These are phyloP conservation scores for Coemansia sp. DNA, from an alignment of 192 early-diverging fungal genomes.

Conservation along the genomic window DNA sequence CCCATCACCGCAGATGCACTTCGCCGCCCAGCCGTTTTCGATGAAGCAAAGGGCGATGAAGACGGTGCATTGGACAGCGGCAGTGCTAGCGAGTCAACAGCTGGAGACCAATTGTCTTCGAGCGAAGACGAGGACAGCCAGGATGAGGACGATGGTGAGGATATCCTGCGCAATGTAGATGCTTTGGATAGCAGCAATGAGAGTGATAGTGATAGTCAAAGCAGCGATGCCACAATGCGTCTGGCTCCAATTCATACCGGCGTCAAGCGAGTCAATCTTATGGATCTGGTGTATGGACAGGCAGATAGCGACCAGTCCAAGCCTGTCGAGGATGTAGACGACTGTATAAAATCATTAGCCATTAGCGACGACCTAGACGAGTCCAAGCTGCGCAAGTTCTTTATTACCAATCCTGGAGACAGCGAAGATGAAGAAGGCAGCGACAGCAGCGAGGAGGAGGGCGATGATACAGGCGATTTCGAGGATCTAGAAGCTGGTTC, in stretches of 20 bases:
- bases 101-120: conserved; percentile 29
- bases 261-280: conserved; percentile 70
- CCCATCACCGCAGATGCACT: conserved; percentile 32
- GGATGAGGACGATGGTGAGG: conserved; percentile 33
- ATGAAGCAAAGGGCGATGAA: conserved; percentile 27
- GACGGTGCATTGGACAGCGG: conserved; percentile 14
- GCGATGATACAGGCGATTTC: conserved; percentile 53
- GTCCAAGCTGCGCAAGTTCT: conserved; percentile 21
- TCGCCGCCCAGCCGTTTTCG: conserved; percentile 66
- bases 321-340: conserved; percentile 45
- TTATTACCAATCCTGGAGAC: conserved; percentile 41
- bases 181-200: conserved; percentile 9
- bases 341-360: conserved; percentile 36
- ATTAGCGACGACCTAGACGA: conserved; percentile 34
- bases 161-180: conserved; percentile 28
- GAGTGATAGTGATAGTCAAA: background rate
- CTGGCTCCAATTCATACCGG: conserved; percentile 40
- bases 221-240: conserved; percentile 14
- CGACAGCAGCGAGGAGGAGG: conserved; percentile 44
- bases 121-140: conserved; percentile 8
- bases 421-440: conserved; percentile 41
- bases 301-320: conserved; percentile 51
- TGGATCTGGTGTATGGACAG: conserved; percentile 84
- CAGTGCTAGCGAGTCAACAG: conserved; percentile 21
- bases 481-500: conserved; percentile 37